Base-by-base conservation (phyloP, 1,139 yeast genomes). In the Suhomyces ambrosiae region DNA sequence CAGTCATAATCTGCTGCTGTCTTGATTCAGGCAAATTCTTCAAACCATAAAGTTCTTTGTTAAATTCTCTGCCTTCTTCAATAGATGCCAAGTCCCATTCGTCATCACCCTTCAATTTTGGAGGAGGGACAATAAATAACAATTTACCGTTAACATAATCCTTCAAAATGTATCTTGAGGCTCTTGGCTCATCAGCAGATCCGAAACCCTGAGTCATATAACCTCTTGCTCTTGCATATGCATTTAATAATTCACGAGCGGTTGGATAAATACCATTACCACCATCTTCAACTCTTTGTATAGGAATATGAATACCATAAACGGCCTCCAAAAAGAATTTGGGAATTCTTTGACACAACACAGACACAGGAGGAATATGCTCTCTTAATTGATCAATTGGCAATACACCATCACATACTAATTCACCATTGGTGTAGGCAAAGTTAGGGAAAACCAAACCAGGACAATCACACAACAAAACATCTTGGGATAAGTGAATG, bases 391-490 rank as follows among this genome's bases (percentile, higher is more conserved):
- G 98, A 67, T 94, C 98, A 53, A 94, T 92, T 14, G 99, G 98
- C 42, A 94, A 74, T 8, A 94, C 96, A 75, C 99, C 99, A 57
- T 89, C 88, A 69, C 97, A 89, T 0, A 94, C 98, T 54, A 94
- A 77, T 56, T 94, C 99, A 51, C 96, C 97, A 56, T 90, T 89
- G 17, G 97, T 87, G 59, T 86, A 86, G 13, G 98, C 97, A 61
- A 92, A 94, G 58, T 92, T 94, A 23, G 99, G 98, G 71, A 94
- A 94, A 15, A 94, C 99, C 49, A 94, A 74, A 75, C 99, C 99
- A 2, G 99, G 99, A 74, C 99, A 94, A 74, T 94, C 99, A 66
- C 98, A 92, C 37, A 94, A 73, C 49, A 88, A 74, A 7, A 92
- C 95, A 30, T 84, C 75, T 33, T 85, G 86, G 0, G 96, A 81